These are phyloP conservation scores for Scheffersomyces segobiensis DNA, from an alignment of 1,139 yeast genomes.

Conservation along the genomic window DNA sequence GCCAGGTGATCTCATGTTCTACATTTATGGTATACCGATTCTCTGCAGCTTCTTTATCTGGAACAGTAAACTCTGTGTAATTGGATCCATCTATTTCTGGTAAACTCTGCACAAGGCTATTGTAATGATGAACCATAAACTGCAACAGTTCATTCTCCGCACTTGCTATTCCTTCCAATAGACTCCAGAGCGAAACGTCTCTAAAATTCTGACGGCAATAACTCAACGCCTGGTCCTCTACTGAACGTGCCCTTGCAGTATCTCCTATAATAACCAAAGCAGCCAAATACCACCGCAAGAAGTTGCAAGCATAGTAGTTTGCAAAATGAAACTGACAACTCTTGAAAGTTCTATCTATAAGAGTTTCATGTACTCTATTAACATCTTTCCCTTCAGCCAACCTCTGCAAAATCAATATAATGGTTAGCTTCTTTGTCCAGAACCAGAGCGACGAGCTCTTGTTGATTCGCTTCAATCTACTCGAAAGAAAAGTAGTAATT, in stretches of 20 bases:
- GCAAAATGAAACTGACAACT: slow-evolving; percentile 41
- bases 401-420: slow-evolving; percentile 15
- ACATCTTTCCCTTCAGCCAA: not conserved
- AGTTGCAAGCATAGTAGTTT: slow-evolving; percentile 42
- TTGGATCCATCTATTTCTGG: not conserved
- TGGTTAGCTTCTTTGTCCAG: slow-evolving; percentile 30
- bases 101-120: not conserved
- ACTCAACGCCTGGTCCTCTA: slow-evolving; percentile 1
- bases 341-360: slow-evolving; percentile 23
- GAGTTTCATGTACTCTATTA: not conserved
- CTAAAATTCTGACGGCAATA: slow-evolving; percentile 23
- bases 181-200: slow-evolving; percentile 40
- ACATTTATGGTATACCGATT: too few relatives aligned
- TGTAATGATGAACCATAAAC: not conserved
- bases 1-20: slow-evolving; percentile 19
- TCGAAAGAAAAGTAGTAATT: slow-evolving; percentile 31
- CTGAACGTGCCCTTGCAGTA: not conserved
- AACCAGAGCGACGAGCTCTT: slow-evolving; percentile 47
- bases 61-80: not conserved
- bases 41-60: not conserved
- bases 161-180: slow-evolving; percentile 6
- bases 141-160: not conserved
- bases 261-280: slow-evolving; percentile 1
- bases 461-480: slow-evolving; percentile 38
- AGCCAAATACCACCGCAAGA: slow-evolving; percentile 32